Base-by-base conservation (phyloP, 495 filamentous ascomycete species). In the Neohortaea acidophila region DNA sequence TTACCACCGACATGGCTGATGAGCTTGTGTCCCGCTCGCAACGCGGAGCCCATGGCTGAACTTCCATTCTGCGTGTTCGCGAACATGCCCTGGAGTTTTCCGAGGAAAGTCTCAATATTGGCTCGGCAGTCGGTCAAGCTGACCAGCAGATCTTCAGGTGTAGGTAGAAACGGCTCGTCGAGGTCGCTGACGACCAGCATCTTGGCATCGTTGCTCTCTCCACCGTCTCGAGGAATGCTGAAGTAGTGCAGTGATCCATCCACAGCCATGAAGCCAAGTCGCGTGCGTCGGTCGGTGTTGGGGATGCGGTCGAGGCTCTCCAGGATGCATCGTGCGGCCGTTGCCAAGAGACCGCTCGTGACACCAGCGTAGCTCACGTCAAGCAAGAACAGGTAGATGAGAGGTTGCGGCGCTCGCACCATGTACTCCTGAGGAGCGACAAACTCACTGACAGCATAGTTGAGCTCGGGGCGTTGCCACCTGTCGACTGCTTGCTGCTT, bases 361-460 rank as follows among this genome's bases (percentile, higher is more conserved):
- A 97, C 84, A 18, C 89, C 75, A 7, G 83, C 73, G 48, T 86
- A 91, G 66, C 85, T 94, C 43, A 96, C 91, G 53, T 97, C 89
- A 53, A 97, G 82, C 42, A 96, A 65, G 71, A 97, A 97, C 12
- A 94, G 72, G 50, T 97, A 97, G n/a, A 94, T 87, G 9, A 97
- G 68, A 13, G 89, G 91, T 55, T 97, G 89, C 2, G 89, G 89
- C 38, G 89, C 86, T 15, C 89, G 79, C 21, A 97, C 91, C 89
- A 97, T 97, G 56, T 97, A 97, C 63, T 97, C 89, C 60, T 96
- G 91, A 10, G 89, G 89, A 5, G 89, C 89, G 43, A 97, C 79
- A 51, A 96, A 97, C 55, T 97, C 89, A 14, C 92, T 84, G 19
- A 96, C 86, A 33, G 83, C 69, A 52, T 94, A 76, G 60, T 96